Percentiles rank a stretch among this genome's conserved stretches.
These are phyloP conservation scores for Carpinus fangiana DNA, from an alignment of 306 rosid genomes.

Conservation along the genomic window DNA sequence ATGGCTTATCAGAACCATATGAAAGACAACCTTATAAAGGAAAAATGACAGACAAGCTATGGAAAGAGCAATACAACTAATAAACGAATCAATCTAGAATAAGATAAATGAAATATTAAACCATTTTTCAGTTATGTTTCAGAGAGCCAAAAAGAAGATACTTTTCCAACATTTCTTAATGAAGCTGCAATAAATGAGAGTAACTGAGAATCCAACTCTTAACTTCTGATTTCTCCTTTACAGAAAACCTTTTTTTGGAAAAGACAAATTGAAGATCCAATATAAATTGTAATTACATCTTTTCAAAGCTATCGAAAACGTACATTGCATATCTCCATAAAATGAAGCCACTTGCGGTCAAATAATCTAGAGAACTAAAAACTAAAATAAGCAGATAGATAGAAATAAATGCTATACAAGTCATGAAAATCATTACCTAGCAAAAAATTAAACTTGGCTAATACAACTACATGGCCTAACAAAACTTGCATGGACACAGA, in stretches of 20 bases:
- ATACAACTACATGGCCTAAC: neutral
- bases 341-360: neutral
- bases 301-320: neutral
- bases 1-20: slow-evolving; percentile 29
- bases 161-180: neutral
- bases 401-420: neutral
- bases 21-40: neutral
- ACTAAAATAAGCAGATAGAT: neutral
- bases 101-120: neutral
- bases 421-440: neutral
- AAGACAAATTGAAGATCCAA: neutral
- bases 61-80: neutral
- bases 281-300: neutral
- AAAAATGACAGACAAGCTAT: neutral
- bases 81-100: neutral
- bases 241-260: neutral
- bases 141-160: neutral
- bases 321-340: neutral
- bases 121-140: neutral
- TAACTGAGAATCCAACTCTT: neutral
- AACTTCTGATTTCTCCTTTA: neutral
- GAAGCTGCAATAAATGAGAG: neutral
- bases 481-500: neutral
- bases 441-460: neutral
- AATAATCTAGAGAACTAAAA: neutral